Conservation (phyloP, 306 rosid species). For the Fragaria ananassa region DNA sequence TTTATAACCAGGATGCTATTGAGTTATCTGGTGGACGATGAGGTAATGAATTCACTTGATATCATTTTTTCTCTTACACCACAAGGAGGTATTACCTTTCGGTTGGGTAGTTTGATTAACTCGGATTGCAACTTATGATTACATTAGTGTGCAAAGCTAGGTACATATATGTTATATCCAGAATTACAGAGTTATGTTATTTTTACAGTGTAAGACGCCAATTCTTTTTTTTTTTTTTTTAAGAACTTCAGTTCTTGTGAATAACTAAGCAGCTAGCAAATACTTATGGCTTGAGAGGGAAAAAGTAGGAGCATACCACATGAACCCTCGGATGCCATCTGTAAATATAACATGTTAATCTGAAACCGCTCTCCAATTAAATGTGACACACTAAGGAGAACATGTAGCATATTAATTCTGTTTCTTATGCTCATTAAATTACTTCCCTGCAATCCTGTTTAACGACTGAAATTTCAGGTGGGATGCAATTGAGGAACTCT, state of each 20-base stretch:
- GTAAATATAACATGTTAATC: background rate
- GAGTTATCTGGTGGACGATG: constrained; percentile 92
- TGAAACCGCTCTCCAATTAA: background rate
- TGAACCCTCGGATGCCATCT: background rate
- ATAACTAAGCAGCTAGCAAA: background rate
- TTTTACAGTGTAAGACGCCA: background rate
- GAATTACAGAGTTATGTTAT: background rate
- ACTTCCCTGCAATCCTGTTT: background rate
- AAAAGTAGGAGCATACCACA: background rate
- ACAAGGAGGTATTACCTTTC: constrained; percentile 27
- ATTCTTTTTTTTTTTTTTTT: background rate
- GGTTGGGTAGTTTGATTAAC: constrained; percentile 33
- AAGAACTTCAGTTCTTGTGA: background rate
- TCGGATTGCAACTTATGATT: constrained; percentile 8
- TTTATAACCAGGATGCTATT: constrained; percentile 84
- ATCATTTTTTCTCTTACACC: constrained; percentile 8
- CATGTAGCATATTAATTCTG: background rate
- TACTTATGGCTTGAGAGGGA: background rate
- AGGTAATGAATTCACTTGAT: constrained; percentile 24
- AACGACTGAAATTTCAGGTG: background rate
- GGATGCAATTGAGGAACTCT: background rate
- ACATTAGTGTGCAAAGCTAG: background rate
- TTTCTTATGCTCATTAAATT: background rate
- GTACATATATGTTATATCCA: background rate
- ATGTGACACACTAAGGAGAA: background rate